Base-by-base conservation (phyloP, 768 basidiomycete genomes). In the Collybia nuda region DNA sequence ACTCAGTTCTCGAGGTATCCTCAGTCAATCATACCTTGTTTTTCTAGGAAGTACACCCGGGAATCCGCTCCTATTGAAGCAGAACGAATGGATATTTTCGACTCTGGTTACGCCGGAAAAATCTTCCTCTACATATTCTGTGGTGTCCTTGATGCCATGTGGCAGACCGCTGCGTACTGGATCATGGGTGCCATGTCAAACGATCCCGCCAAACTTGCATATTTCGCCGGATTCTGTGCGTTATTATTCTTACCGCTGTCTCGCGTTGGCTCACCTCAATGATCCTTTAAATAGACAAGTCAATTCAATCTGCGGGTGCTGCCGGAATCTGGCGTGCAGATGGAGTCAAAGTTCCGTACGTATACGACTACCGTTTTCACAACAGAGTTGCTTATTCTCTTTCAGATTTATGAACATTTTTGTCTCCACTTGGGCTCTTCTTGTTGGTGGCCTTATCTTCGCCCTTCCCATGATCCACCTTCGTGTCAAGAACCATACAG, bases 141-240 rank as follows among this genome's bases (percentile, higher is more conserved):
- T 54, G 87, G 89, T 22, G 61, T 92, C 9, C 74, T 90, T 52
- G 91, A 93, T 55, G 75, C 90, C 1, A 85, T 89, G 81, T 93
- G 90, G 88, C 91, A 93, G 64, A 90, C 87, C 1, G 82, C 82
- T 0, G 82, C 84, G 5, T 90, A 90, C 64, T 90, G 88, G 87
- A 72, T 88, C 57, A 85, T 47, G 46, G 46, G 46, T 9, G 46
- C 46, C 23, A 47, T 47, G 37, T 47, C 46, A 8, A 47, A 47
- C 28, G 46, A 47, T 8, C 46, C 46, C n/a, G 46, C 46, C 36
- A 47, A 47, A n/a, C 22, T 47, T 9, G 90, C 90, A 0, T 79
- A 90, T 62, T 86, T 93, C 59, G 73, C 84, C 14, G 91, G 90
- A 37, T 88, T 93, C 60, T 92, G 89, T 91, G 62, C 58, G 86